Evolutionary conservation across 208 protist species (phyloP).

Genomic region (Trypanosoma vivax): DNA sequence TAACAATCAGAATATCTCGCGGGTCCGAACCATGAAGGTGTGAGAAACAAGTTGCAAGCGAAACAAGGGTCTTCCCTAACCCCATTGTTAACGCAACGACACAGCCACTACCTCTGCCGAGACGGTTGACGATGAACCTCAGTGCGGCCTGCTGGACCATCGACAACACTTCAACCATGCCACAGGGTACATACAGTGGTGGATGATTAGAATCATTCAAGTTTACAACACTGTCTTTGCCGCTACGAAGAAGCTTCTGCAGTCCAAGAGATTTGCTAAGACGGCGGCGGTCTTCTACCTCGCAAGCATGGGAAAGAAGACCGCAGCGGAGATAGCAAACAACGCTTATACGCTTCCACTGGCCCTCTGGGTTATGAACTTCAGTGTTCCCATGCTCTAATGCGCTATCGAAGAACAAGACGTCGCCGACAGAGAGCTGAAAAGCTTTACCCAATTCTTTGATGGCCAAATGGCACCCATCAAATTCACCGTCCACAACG

Average conservation of each 20-base stretch:
- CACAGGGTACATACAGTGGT: slow-evolving; percentile 51
- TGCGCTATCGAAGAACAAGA: slow-evolving; percentile 86
- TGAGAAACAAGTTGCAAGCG: slow-evolving; percentile 69
- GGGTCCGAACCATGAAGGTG: slow-evolving; percentile 31
- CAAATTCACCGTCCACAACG: slow-evolving; percentile 80
- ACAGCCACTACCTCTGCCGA: slow-evolving; percentile 56
- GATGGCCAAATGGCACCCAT: slow-evolving; percentile 85
- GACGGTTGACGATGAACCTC: slow-evolving; percentile 55
- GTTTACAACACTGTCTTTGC: slow-evolving; percentile 40
- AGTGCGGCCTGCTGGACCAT: slow-evolving; percentile 70
- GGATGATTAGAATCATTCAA: slow-evolving; percentile 60
- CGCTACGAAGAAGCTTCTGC: slow-evolving; percentile 15
- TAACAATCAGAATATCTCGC: slow-evolving; percentile 69
- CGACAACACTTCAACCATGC: slow-evolving; percentile 38
- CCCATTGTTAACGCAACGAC: slow-evolving; percentile 87
- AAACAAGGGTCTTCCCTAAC: slow-evolving; percentile 87
- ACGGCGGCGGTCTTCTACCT: slow-evolving; percentile 61
- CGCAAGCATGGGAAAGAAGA: slow-evolving; percentile 67
- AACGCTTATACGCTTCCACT: slow-evolving; percentile 69
- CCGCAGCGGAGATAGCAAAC: slow-evolving; percentile 85
- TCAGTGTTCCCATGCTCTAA: slow-evolving; percentile 89
- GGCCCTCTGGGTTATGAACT: slow-evolving; percentile 28
- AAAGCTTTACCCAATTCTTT: slow-evolving; percentile 69
- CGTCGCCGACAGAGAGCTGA: slow-evolving; percentile 65
- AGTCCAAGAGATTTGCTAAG: slow-evolving; percentile 40